Percentiles rank a stretch among this genome's conserved stretches.
These are phyloP conservation scores for Pythium angustatum DNA, from an alignment of 352 stramenopile genomes.

Conservation along the genomic window DNA sequence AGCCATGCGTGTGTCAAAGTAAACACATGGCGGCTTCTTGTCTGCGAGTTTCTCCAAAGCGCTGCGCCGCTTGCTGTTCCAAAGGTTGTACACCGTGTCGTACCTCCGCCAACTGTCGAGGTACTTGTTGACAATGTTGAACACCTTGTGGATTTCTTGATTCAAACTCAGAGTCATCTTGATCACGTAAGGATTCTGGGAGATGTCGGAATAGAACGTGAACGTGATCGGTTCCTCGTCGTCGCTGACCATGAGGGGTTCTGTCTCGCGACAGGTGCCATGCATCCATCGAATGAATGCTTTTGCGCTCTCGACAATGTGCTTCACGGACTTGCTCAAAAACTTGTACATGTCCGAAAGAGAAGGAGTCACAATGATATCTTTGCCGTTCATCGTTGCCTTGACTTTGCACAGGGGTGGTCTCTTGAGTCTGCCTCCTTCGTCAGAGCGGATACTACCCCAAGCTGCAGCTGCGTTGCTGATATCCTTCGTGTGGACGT, in stretches of 20 bases:
- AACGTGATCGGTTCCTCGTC: conserved; percentile 95
- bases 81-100: conserved; percentile 94
- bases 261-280: conserved; percentile 91
- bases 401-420: conserved; percentile 93
- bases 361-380: conserved; percentile 93
- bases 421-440: conserved; percentile 72
- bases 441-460: conserved; percentile 47
- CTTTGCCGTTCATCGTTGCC: conserved; percentile 93
- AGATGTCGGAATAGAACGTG: conserved; percentile 95
- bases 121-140: conserved; percentile 94
- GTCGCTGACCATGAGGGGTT: conserved; percentile 86
- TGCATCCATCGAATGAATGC: conserved; percentile 96
- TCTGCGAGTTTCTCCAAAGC: conserved; percentile 92
- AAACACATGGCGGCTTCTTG: conserved; percentile 92
- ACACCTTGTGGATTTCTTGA: conserved; percentile 93
- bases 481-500: conserved; percentile 87
- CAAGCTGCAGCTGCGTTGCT: conserved; percentile 46
- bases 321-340: conserved; percentile 93
- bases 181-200: conserved; percentile 94
- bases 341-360: conserved; percentile 96
- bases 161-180: conserved; percentile 94
- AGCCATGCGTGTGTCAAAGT: conserved; percentile 93
- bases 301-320: conserved; percentile 94
- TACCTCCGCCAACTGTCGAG: conserved; percentile 93
- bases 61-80: conserved; percentile 91